Conservation (phyloP, 2,329 filamentous ascomycete genomes). For the Paecilomyces dactylethromorphus region DNA sequence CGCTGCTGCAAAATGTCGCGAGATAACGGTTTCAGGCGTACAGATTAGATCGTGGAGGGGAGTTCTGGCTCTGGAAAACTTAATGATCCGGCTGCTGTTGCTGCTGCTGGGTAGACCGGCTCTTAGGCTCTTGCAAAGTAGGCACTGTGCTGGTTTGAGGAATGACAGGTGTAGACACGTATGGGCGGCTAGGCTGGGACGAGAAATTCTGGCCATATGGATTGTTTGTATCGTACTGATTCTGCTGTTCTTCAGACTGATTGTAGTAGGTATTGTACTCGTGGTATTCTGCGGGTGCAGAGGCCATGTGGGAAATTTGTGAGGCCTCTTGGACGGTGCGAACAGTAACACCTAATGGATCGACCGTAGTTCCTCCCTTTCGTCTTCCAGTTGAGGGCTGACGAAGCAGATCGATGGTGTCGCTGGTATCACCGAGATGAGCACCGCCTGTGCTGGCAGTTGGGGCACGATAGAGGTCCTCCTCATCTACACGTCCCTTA, state of each 20-base stretch:
- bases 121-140: not conserved
- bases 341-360: not conserved
- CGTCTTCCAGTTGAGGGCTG: constrained; percentile 36
- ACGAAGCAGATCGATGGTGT: constrained; percentile 23
- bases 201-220: not conserved
- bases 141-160: not conserved
- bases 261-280: constrained; percentile 8
- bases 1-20: not conserved
- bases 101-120: constrained; percentile 5
- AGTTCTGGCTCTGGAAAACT: not conserved
- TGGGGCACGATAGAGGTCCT: constrained; percentile 19
- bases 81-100: not conserved
- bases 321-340: not conserved
- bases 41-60: not conserved
- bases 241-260: not conserved
- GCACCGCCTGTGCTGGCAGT: constrained; percentile 17
- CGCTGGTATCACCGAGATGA: constrained; percentile 14
- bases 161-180: constrained; percentile 6
- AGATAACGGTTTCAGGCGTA: not conserved
- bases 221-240: constrained; percentile 1
- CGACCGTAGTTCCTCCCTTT: constrained; percentile 12
- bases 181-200: not conserved
- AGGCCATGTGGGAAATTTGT: not conserved
- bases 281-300: constrained; percentile 3
- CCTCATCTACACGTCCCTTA: constrained; percentile 18